A percentile compares a stretch with the other conserved stretches of the same genome.
Evolutionary conservation across 2,329 filamentous ascomycete genomes (phyloP).

Genomic region (Aspergillus ochraceus): DNA sequence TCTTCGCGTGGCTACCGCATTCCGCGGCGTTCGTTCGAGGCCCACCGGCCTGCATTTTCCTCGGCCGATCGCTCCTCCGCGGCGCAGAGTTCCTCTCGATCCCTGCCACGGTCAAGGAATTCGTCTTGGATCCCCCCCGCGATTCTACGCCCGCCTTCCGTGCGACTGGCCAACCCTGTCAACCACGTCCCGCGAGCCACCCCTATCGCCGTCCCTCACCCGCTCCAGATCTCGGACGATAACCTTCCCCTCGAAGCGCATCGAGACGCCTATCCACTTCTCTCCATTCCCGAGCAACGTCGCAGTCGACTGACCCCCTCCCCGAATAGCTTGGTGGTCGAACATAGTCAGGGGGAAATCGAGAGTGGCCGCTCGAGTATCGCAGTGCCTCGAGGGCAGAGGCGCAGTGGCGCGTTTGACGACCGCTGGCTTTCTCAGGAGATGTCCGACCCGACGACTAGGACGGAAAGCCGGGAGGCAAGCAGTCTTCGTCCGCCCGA

Average conservation of each 20-base stretch:
- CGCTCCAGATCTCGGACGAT: slow-evolving; percentile 33
- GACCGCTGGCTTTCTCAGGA: slow-evolving; percentile 21
- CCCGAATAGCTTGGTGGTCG: slow-evolving; percentile 49
- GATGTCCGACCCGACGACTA: slow-evolving; percentile 28
- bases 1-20: slow-evolving; percentile 17
- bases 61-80: slow-evolving; percentile 9
- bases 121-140: slow-evolving; percentile 19
- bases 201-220: slow-evolving; percentile 45
- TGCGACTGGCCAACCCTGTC: slow-evolving; percentile 61
- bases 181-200: slow-evolving; percentile 60
- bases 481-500: slow-evolving; percentile 32
- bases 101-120: slow-evolving; percentile 10
- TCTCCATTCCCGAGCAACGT: slow-evolving; percentile 58
- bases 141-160: slow-evolving; percentile 42
- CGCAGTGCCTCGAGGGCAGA: slow-evolving; percentile 48
- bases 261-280: slow-evolving; percentile 55
- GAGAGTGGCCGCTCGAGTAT: slow-evolving; percentile 55
- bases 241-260: slow-evolving; percentile 34
- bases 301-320: slow-evolving; percentile 52
- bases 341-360: slow-evolving; percentile 46
- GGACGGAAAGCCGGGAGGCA: slow-evolving; percentile 26
- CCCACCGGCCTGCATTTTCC: slow-evolving; percentile 12
- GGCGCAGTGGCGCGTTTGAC: slow-evolving; percentile 34
- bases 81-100: slow-evolving; percentile 10
- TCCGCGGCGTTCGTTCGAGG: slow-evolving; percentile 16